Base-by-base conservation (phyloP, 805 yeast species). In the Cyberlindnera sargentensis region DNA sequence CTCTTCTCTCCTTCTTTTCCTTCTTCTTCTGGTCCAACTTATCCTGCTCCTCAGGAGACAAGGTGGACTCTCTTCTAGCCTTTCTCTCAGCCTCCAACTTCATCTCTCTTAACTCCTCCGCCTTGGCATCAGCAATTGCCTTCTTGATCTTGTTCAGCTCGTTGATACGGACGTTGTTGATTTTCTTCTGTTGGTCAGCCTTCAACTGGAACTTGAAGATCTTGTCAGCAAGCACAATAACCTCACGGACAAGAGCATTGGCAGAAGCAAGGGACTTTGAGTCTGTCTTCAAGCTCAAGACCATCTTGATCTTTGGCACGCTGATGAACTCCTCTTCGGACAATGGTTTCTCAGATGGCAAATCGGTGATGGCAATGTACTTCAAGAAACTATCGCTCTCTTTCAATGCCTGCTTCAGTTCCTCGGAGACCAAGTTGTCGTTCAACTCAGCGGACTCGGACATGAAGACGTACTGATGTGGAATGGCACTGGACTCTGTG, bases 391-490 rank as follows among this genome's bases (percentile, higher is more conserved):
- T 57, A 27, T 67, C 68, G 28, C 75, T 57, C 37, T 66, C 68
- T 10, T 56, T 49, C 46, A 79, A 59, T 29, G 77, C 66, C 30
- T 69, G 68, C 28, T 67, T 64, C 42, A 82, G 60, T 38, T 72
- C 71, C n/a, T 56, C 51, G 41, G 79, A 72, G 51, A 74, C 71
- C 41, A 85, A 66, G 45, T 76, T 67, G 5, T 79, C 87, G 51
- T 82, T 88, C 67, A 86, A 72, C 62, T 91, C 98, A 48, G 80
- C 73, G 45, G 78, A 78, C 71, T 93, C 99, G 54, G 84, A 72
- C 98, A 93, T 90, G 67, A 78, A 87, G 27, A 87, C 95, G 58
- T 74, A 85, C 50, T 84, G 78, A 37, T 66, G 55, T 31, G 96
- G 95, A 54, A 91, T 70, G 51, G 75, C 72, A 27, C 73, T 61